Percentiles rank a stretch among this genome's conserved stretches.
phyloP scores from a whole-genome alignment of 805 yeast species.

The Helenozyma rhizophorensis region DNA sequence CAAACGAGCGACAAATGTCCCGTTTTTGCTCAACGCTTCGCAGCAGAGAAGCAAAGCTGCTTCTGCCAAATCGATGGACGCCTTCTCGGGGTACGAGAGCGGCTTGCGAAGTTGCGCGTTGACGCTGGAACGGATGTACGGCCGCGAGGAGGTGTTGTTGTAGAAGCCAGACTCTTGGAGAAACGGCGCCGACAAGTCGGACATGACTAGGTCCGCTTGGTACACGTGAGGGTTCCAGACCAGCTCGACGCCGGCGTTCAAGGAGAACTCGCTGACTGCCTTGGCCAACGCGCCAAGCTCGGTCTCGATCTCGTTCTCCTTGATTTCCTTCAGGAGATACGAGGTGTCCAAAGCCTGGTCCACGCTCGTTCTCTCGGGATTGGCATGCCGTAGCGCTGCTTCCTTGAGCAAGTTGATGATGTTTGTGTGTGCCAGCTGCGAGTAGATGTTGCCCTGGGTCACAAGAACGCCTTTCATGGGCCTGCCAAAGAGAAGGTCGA shows the following conservation, averaged over 20 bases:
- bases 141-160: constrained; percentile 33
- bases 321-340: constrained; percentile 26
- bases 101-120: constrained; percentile 25
- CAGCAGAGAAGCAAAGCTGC: constrained; percentile 32
- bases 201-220: constrained; percentile 32
- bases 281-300: constrained; percentile 16
- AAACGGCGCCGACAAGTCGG: constrained; percentile 33
- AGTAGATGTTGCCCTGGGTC: constrained; percentile 84
- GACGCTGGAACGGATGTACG: constrained; percentile 26
- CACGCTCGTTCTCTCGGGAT: not conserved
- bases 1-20: constrained; percentile 30
- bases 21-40: constrained; percentile 24
- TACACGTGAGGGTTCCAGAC: constrained; percentile 7
- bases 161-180: constrained; percentile 35
- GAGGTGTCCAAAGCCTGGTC: constrained; percentile 13
- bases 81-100: constrained; percentile 20
- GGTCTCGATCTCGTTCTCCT: constrained; percentile 19
- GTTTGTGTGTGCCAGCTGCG: constrained; percentile 22
- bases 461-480: constrained; percentile 81
- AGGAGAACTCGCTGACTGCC: constrained; percentile 1
- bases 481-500: constrained; percentile 62
- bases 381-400: constrained; percentile 5
- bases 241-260: not conserved
- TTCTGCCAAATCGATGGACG: constrained; percentile 37
- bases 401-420: constrained; percentile 10